phyloP scores from a whole-genome alignment of 768 basidiomycete genomes.

The Russula griseocarnosa region DNA sequence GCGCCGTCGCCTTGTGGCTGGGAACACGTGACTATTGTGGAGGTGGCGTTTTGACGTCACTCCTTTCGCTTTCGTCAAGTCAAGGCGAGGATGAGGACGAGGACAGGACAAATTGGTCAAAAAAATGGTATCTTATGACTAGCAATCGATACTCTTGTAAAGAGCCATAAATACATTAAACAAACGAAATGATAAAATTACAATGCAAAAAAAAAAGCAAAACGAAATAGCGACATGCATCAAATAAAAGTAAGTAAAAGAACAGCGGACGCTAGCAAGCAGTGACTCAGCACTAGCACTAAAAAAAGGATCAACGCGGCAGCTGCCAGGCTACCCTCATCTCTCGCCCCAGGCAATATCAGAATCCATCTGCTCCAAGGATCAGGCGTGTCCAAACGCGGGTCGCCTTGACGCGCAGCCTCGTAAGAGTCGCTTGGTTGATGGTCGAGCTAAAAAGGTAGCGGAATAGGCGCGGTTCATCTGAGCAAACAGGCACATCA shows the following conservation, averaged over 20 bases:
- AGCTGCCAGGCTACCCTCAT: background rate
- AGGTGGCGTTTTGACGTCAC: too few relatives aligned
- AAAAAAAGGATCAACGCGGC: background rate
- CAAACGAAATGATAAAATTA: background rate
- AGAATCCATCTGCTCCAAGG: constrained; percentile 4
- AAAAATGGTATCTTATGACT: background rate
- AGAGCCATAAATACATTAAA: too few relatives aligned
- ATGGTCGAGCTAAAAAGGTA: background rate
- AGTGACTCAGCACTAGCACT: background rate
- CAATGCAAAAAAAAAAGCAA: background rate
- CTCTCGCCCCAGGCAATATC: background rate
- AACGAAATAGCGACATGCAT: background rate
- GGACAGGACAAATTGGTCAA: too few relatives aligned
- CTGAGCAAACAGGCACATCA: background rate
- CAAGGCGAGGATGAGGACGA: too few relatives aligned
- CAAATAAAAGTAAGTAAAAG: background rate
- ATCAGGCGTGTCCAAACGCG: background rate
- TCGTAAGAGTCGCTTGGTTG: background rate
- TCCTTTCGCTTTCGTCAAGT: too few relatives aligned
- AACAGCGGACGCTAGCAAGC: background rate
- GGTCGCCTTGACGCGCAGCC: background rate
- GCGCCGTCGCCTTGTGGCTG: too few relatives aligned
- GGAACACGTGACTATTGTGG: too few relatives aligned
- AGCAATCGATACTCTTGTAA: background rate
- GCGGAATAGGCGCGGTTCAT: background rate